These are phyloP conservation scores for Cystofilobasidium bisporidii DNA, from an alignment of 768 basidiomycete genomes.

Conservation along the genomic window DNA sequence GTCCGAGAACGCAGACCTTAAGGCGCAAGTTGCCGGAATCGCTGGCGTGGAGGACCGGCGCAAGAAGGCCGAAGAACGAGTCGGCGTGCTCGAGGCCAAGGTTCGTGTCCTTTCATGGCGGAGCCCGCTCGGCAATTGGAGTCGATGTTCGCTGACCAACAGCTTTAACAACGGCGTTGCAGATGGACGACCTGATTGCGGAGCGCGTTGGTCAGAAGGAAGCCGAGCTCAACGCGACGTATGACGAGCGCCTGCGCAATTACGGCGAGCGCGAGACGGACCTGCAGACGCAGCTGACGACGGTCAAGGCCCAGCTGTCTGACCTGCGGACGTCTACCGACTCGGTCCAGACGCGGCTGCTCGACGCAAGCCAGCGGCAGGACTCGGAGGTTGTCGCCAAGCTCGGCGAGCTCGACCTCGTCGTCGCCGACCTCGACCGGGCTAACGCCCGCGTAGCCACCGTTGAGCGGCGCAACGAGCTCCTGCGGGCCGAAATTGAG, in stretches of 20 bases:
- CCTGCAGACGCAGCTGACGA: conserved; percentile 77
- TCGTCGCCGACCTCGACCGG: conserved; percentile 83
- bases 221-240: conserved; percentile 91
- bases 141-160: no score
- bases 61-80: conserved; percentile 63
- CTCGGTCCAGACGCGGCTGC: conserved; percentile 78
- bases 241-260: conserved; percentile 89
- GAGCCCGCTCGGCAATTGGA: no score
- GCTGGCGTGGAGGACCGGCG: conserved; percentile 56
- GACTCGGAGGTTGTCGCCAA: conserved; percentile 68
- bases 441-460: conserved; percentile 89
- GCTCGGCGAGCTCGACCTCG: conserved; percentile 87
- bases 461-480: conserved; percentile 89
- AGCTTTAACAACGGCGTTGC: no score
- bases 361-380: conserved; percentile 82
- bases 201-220: conserved; percentile 87
- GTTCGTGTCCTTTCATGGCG: conserved; percentile 42
- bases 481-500: conserved; percentile 92
- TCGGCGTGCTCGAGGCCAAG: conserved; percentile 74
- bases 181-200: conserved; percentile 92
- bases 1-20: conserved; percentile 74
- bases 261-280: conserved; percentile 95
- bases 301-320: conserved; percentile 76
- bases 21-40: conserved; percentile 58
- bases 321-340: conserved; percentile 87